Conservation (phyloP, 2,329 filamentous ascomycete species). For the Neofusicoccum kwambonambiense region DNA sequence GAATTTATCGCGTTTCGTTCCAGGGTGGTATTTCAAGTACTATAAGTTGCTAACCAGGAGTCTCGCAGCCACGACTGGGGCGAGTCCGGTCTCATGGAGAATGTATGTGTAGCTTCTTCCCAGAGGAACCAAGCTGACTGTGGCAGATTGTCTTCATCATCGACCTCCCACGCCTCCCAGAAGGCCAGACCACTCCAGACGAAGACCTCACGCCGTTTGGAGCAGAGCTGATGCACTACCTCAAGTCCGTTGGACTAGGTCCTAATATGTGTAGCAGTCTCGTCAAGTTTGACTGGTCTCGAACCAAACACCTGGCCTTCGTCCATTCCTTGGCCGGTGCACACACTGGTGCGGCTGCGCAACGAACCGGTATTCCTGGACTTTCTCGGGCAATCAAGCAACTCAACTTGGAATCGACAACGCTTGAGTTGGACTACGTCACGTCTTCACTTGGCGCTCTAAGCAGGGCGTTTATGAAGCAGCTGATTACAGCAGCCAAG, state of each 20-base stretch:
- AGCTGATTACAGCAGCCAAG: constrained; percentile 57
- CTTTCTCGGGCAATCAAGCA: constrained; percentile 63
- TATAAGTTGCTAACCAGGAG: not conserved
- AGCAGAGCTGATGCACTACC: constrained; percentile 68
- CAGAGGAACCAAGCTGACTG: not conserved
- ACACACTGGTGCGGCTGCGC: constrained; percentile 35
- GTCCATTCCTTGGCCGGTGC: constrained; percentile 76
- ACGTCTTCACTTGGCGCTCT: constrained; percentile 80
- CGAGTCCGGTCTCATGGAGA: constrained; percentile 80
- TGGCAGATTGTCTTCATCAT: constrained; percentile 75
- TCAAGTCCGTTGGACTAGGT: constrained; percentile 65
- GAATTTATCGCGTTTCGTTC: not conserved
- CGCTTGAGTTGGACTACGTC: constrained; percentile 70
- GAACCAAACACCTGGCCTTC: constrained; percentile 71
- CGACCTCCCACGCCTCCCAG: constrained; percentile 67
- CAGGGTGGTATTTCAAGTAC: not conserved
- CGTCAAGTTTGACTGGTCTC: constrained; percentile 75
- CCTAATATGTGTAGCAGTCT: constrained; percentile 66
- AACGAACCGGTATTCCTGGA: constrained; percentile 69
- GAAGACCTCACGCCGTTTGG: constrained; percentile 58
- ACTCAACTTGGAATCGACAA: constrained; percentile 28
- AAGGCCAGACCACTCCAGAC: constrained; percentile 26
- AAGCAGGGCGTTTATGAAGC: constrained; percentile 63
- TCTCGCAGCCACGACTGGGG: constrained; percentile 65
- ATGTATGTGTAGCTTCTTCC: constrained; percentile 50